Evolutionary conservation across 208 protist species (phyloP), one percentile per base, ranked within the genome.

Genomic region (Trypanosoma mega): DNA sequence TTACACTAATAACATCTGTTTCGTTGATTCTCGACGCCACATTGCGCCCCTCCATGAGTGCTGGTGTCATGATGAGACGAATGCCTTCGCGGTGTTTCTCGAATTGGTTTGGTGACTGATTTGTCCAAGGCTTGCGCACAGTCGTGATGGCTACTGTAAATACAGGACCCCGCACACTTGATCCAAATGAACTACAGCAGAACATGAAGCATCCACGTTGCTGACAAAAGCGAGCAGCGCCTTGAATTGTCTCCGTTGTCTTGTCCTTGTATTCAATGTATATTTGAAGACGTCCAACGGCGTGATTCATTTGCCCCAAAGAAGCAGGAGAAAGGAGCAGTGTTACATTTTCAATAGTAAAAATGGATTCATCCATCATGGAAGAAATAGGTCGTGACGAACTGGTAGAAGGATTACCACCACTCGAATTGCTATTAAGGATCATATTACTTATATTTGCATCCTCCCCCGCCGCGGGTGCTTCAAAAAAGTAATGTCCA

Each of bases 1-100:
- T 90, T 29, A 90, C 83, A 52, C 71, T 76, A 11, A 90, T 58
- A 47, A 86, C 56, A 44, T 90, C 79, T 18, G 48, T 80, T 63
- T 86, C 79, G 23, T 61, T 82, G 36, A 90, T 77, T 49, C 75
- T 63, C 21, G 79, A 86, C n/a, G 68, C 74, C 2, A 59, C 51
- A 41, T 46, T 78, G 50, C 52, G 50, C 0, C 83, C 83, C 48
- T 86, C 76, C 64, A 63, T 68, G 34, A 85, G 62, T 58, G 70
- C 79, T 2, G 82, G 79, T 8, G 78, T 78, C 79, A 90, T 86
- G 27, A 90, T 62, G 9, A 90, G 65, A 0, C 76, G 76, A 16
- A 86, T 51, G 3, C 78, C 79, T 34, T 75, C 76, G 60, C 76
- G 76, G 47, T 85, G 78, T n/a, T 56, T 48, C n/a, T 39, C 64